Evolutionary conservation across 2,329 filamentous ascomycete species (phyloP).

Genomic region (Ophiostoma sp.): DNA sequence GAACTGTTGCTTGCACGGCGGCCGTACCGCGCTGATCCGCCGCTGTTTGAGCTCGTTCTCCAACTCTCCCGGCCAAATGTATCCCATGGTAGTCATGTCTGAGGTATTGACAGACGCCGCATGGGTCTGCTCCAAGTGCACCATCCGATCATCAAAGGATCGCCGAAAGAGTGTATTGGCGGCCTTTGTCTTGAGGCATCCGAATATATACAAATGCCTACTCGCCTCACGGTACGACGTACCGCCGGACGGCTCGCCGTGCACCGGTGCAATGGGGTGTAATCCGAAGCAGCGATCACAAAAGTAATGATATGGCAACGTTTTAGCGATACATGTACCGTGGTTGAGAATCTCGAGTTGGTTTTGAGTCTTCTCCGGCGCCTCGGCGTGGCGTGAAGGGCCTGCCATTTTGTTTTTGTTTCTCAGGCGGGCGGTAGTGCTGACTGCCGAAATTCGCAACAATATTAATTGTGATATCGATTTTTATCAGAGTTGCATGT

Average conservation of each 20-base stretch:
- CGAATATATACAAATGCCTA: too few species aligned
- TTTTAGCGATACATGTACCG: neutral
- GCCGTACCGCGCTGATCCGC: neutral
- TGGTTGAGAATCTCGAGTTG: neutral
- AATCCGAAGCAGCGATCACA: neutral
- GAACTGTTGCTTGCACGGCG: neutral
- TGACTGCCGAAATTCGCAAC: neutral
- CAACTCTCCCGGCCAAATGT: neutral
- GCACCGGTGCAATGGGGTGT: conserved; percentile 37
- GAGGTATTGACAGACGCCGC: neutral
- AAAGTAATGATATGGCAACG: neutral
- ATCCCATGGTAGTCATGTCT: neutral
- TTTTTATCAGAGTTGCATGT: too few species aligned
- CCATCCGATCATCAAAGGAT: too few species aligned
- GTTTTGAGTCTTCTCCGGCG: neutral
- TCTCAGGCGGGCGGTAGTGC: neutral
- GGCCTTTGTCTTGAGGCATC: neutral
- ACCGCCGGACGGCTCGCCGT: too few species aligned
- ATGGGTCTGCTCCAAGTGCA: neutral
- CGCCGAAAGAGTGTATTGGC: neutral
- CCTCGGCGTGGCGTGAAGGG: neutral
- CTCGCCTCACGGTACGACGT: neutral
- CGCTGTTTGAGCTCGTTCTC: neutral
- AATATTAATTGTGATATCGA: neutral
- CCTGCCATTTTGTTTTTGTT: neutral